Evolutionary conservation across 2,329 filamentous ascomycete genomes (phyloP), one percentile per base, ranked within the genome.

Genomic region (Fusarium sublunatum): DNA sequence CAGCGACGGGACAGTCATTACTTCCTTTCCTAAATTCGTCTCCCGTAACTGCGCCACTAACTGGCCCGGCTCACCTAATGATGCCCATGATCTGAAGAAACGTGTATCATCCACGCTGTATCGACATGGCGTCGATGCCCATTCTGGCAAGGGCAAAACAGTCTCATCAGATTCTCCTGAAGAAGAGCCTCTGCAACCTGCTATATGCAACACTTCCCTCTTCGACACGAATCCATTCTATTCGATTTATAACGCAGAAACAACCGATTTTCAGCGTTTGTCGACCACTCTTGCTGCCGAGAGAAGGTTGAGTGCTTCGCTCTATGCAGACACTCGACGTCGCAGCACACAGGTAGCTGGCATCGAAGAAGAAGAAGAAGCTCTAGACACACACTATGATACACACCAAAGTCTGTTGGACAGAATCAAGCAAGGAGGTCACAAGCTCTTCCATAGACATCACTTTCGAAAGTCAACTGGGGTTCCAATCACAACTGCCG

Each of bases 11-110:
- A 66, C 69, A 15, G 67, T 67, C n/a, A 74, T 77, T 6, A 74
- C 70, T 3, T 77, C 73, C 9, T 78, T 78, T 45, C 75, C 75
- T 11, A 65, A 69, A 24, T 65, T 78, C 8, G 62, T 58, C 9
- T 67, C 71, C 9, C 71, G 75, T 6, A 70, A 73, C 8, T 73
- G 70, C 36, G 78, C 75, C 1, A 55, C 64, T 9, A 76, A 77
- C 6, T 75, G 73, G 73, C 40, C 70, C n/a, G 72, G 58, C 7
- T 68, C 74, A 3, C 65, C 67, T 2, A 46, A 48, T 1, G 58
- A 62, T 1, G 43, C 70, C 2, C 62, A 70, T 12, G 61, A 68
- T 3, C 26, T 61, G 15, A 58, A 50, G 4, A 28, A 35, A 13
- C 8, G 26, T 10, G 25, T 38, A 11, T 39, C 51, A 2, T 51